Evolutionary conservation across 2,329 filamentous ascomycete species (phyloP).

Genomic region (Bipolaris oryzae): DNA sequence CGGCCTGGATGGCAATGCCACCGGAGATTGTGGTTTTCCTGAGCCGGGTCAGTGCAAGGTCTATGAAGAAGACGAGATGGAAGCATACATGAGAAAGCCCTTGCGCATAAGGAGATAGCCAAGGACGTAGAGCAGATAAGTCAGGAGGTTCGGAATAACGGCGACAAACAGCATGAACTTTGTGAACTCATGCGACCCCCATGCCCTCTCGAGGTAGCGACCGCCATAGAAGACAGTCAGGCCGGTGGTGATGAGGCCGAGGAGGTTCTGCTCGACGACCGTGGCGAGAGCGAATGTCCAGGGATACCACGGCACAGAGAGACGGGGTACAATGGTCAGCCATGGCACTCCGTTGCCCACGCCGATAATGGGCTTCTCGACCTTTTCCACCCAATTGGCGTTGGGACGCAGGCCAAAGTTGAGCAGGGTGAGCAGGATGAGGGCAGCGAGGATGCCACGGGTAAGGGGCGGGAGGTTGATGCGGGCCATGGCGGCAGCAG

Average conservation of each 20-base stretch:
- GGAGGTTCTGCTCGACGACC: slow-evolving; percentile 90
- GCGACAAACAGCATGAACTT: slow-evolving; percentile 83
- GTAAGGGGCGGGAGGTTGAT: slow-evolving; percentile 94
- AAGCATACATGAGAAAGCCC: slow-evolving; percentile 70
- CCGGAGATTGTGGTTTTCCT: slow-evolving; percentile 83
- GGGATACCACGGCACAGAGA: slow-evolving; percentile 78
- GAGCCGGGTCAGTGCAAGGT: slow-evolving; percentile 20
- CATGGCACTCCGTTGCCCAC: slow-evolving; percentile 77
- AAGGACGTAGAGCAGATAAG: slow-evolving; percentile 74
- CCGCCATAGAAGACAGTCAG: slow-evolving; percentile 88
- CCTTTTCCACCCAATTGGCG: slow-evolving; percentile 54
- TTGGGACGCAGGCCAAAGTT: slow-evolving; percentile 73
- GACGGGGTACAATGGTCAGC: slow-evolving; percentile 82
- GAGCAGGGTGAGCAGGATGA: slow-evolving; percentile 79
- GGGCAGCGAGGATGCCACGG: slow-evolving; percentile 74
- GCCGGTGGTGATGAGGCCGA: slow-evolving; percentile 78
- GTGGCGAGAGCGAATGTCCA: slow-evolving; percentile 90
- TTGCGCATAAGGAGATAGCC: slow-evolving; percentile 73
- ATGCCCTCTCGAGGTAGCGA: slow-evolving; percentile 92
- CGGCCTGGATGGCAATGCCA: slow-evolving; percentile 85
- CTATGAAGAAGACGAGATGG: not conserved
- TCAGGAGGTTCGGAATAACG: slow-evolving; percentile 78
- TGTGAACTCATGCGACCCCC: slow-evolving; percentile 88
- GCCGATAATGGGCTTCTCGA: slow-evolving; percentile 48
- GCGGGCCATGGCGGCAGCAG: slow-evolving; percentile 66